Conservation (phyloP, 768 basidiomycete genomes). For the Suillus tomentosus region DNA sequence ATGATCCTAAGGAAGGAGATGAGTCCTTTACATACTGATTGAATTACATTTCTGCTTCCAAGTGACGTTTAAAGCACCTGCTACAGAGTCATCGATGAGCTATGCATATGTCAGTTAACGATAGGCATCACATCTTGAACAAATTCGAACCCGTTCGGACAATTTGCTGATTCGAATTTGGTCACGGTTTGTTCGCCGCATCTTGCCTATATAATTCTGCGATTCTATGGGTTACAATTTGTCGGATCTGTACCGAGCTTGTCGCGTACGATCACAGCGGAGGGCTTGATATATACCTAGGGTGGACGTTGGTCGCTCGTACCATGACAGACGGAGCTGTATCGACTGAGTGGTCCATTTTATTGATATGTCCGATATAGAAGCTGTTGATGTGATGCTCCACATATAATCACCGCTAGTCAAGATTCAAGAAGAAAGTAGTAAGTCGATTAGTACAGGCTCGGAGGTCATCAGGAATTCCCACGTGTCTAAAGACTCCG, state of each 20-base stretch:
- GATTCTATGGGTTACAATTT: not conserved
- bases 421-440: too few species aligned
- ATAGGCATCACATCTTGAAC: not conserved
- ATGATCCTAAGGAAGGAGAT: not conserved
- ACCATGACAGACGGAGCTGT: not conserved
- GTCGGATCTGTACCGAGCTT: conserved; percentile 61
- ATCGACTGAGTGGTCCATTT: conserved; percentile 40
- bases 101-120: not conserved
- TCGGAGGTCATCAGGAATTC: too few species aligned
- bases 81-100: not conserved
- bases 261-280: conserved; percentile 44
- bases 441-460: too few species aligned
- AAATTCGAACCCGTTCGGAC: not conserved
- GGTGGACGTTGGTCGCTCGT: not conserved
- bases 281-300: conserved; percentile 57
- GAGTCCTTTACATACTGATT: not conserved
- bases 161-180: not conserved
- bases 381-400: conserved; percentile 43
- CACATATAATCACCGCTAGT: too few species aligned
- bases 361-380: conserved; percentile 42
- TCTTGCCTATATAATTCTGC: not conserved
- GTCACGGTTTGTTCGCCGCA: not conserved
- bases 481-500: too few species aligned
- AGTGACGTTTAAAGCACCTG: not conserved
- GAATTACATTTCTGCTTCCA: not conserved